A percentile compares a stretch with the other conserved stretches of the same genome.
Evolutionary conservation across 805 yeast species (phyloP).

Genomic region (Saturnispora sekii): DNA sequence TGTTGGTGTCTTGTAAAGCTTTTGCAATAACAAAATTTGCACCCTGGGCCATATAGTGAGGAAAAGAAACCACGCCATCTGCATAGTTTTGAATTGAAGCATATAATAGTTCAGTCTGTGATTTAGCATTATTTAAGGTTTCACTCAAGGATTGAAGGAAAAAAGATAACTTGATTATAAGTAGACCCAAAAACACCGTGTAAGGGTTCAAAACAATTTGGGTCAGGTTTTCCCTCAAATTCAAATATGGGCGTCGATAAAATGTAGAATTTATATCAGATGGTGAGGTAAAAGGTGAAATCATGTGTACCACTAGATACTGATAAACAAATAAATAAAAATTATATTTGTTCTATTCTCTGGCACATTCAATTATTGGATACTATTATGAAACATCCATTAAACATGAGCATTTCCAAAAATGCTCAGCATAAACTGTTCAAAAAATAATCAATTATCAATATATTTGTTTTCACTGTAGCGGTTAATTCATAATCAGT

Average conservation of each 20-base stretch:
- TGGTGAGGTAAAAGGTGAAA: constrained; percentile 9
- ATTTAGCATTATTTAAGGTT: constrained; percentile 33
- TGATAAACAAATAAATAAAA: too few species aligned
- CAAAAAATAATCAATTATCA: too few species aligned
- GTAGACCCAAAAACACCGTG: constrained; percentile 45
- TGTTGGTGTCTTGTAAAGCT: constrained; percentile 38
- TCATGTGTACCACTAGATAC: background rate
- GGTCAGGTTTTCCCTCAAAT: constrained; percentile 43
- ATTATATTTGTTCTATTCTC: too few species aligned
- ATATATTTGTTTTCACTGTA: too few species aligned
- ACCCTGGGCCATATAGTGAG: constrained; percentile 46
- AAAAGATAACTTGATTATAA: constrained; percentile 50
- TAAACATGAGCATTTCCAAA: background rate
- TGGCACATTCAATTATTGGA: too few species aligned
- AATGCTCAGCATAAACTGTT: background rate
- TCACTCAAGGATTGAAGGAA: constrained; percentile 40
- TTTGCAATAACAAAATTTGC: constrained; percentile 43
- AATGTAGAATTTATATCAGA: constrained; percentile 2
- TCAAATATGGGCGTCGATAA: constrained; percentile 33
- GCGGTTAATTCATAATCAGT: background rate
- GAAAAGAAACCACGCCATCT: constrained; percentile 32
- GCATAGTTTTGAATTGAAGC: constrained; percentile 33
- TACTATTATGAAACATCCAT: background rate
- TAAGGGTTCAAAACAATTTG: constrained; percentile 62
- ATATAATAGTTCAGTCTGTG: constrained; percentile 37